phyloP scores from a whole-genome alignment of 352 stramenopile genomes.

The Phytophthora melonis region DNA sequence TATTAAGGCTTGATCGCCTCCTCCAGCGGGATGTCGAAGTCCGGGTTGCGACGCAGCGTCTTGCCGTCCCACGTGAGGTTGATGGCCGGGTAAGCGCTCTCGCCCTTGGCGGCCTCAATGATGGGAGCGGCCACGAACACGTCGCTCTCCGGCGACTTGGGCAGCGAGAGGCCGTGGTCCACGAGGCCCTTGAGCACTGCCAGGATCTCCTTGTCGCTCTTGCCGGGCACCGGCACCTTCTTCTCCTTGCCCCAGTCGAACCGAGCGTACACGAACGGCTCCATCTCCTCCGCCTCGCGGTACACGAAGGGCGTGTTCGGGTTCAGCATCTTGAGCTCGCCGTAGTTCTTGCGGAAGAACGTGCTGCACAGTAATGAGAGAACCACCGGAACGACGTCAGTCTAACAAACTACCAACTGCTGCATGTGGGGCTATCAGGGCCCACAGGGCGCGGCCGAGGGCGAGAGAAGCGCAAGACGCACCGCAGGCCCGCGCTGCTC shows the following conservation, averaged over 20 bases:
- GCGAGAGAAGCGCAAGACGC: slow-evolving; percentile 22
- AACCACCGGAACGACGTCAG: slow-evolving; percentile 17
- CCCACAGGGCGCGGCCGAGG: not conserved
- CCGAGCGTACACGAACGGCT: slow-evolving; percentile 90
- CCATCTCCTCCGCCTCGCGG: slow-evolving; percentile 87
- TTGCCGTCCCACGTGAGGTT: slow-evolving; percentile 90
- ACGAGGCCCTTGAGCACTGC: slow-evolving; percentile 81
- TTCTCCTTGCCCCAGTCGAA: slow-evolving; percentile 89
- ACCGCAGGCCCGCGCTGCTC: slow-evolving; percentile 86
- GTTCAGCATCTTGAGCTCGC: slow-evolving; percentile 91
- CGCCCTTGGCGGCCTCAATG: slow-evolving; percentile 71
- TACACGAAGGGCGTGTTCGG: slow-evolving; percentile 86
- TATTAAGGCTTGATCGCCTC: slow-evolving; percentile 59
- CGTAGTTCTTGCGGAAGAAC: slow-evolving; percentile 91
- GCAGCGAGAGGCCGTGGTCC: slow-evolving; percentile 71
- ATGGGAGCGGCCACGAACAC: slow-evolving; percentile 76
- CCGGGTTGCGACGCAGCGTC: slow-evolving; percentile 81
- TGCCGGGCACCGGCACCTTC: slow-evolving; percentile 85
- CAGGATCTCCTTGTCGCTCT: slow-evolving; percentile 87
- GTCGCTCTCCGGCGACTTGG: slow-evolving; percentile 90
- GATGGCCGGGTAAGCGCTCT: slow-evolving; percentile 80
- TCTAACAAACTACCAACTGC: not conserved
- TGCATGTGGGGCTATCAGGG: too few relatives aligned
- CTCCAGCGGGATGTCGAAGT: slow-evolving; percentile 83
- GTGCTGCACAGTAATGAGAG: slow-evolving; percentile 45